Base-by-base conservation (phyloP, 73 alveolate species). In the Urostyla sp. region DNA sequence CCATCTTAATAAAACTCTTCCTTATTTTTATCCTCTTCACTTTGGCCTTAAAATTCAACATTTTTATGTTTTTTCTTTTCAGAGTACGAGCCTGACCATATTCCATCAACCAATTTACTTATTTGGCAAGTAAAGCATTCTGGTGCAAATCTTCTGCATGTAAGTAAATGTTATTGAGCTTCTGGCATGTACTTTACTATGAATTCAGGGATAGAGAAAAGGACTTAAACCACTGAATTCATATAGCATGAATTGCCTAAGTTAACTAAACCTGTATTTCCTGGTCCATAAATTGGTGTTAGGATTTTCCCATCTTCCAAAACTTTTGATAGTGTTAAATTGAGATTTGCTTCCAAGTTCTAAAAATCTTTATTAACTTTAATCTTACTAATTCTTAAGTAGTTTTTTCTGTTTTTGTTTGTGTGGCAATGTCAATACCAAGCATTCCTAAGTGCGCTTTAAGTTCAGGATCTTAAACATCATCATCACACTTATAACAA, bases 181-280 rank as follows among this genome's bases (percentile, higher is more conserved):
- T 72, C 80, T 59, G 76, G 87, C 50, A 45, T 76, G 86, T 86
- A 97, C 59, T 84, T 67, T 46, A 90, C 67, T 82, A 78, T 86
- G 79, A 96, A 97, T 57, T 94, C 97, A 16, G 98, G 99, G 32
- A 95, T 69, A 23, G 96, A 81, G 78, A 98, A 94, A 31, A 98
- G 88, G 24, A 93, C 87, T 85, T 98, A 97, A 28, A 98, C 73
- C 1, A 97, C 95, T 7, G 99, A 94, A 87, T 96, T 97, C 98
- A 98, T 91, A 84, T 98, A 98, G 87, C 99, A 98, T 10, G 99
- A 91, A 75, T 98, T 97, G 8, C 99, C 99, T 4, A 98, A 82
- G 80, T 98, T 98, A 79, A 95, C 98, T 69, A 98, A 74, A 11
- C 99, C 99, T 37, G 99, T 98, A 59, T 74, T 76, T 40, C 98